Conservation (phyloP, 139 green algal species). For the Auxenochlorella pyrenoidosa region DNA sequence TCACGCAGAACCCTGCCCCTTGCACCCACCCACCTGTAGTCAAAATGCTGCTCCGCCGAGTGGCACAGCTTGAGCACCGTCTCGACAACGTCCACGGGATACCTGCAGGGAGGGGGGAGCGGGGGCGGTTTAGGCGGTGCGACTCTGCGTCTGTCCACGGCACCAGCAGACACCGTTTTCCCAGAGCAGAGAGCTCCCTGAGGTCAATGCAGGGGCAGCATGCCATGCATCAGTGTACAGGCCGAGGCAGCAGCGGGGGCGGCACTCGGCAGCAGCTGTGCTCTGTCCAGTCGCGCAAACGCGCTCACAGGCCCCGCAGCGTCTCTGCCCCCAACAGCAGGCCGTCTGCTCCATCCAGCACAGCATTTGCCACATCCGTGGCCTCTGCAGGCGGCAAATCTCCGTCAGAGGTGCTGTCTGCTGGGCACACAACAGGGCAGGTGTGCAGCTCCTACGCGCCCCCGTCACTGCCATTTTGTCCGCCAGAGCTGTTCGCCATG, state of each 20-base stretch:
- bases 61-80: slow-evolving; percentile 38
- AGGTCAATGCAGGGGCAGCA: too few relatives aligned
- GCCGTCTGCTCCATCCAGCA: slow-evolving; percentile 86
- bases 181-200: too few relatives aligned
- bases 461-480: not conserved
- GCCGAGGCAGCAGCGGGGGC: too few relatives aligned
- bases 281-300: not conserved
- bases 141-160: too few relatives aligned
- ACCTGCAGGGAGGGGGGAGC: slow-evolving; percentile 72
- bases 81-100: slow-evolving; percentile 70
- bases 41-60: slow-evolving; percentile 53
- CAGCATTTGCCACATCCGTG: slow-evolving; percentile 94
- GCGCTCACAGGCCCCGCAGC: slow-evolving; percentile 67
- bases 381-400: slow-evolving; percentile 41
- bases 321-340: slow-evolving; percentile 90
- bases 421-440: not conserved
- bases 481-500: not conserved
- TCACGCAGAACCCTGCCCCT: too few relatives aligned
- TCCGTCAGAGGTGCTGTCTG: too few relatives aligned
- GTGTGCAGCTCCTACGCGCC: not conserved
- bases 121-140: too few relatives aligned
- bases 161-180: too few relatives aligned
- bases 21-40: too few relatives aligned
- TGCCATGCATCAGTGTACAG: not conserved
- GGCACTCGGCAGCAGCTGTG: too few relatives aligned